These are phyloP conservation scores for Blastomyces emzantsi DNA, from an alignment of 2,329 filamentous ascomycete genomes.

Conservation along the genomic window DNA sequence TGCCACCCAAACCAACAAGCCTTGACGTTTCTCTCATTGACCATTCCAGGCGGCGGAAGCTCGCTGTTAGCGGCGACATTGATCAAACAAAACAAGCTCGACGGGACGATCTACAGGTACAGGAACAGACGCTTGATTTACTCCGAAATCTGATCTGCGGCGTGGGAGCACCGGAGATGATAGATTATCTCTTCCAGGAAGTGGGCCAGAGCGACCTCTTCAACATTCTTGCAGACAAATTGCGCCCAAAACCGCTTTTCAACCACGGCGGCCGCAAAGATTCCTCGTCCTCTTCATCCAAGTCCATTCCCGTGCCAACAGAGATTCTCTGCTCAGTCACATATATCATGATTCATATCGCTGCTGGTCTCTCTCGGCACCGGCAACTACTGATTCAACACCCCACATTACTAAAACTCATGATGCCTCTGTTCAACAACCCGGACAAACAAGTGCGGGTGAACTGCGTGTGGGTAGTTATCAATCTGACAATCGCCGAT, in stretches of 20 bases:
- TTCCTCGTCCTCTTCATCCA: slow-evolving; percentile 15
- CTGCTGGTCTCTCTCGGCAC: slow-evolving; percentile 69
- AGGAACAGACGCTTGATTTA: slow-evolving; percentile 84
- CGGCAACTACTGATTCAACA: slow-evolving; percentile 70
- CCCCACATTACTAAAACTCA: slow-evolving; percentile 61
- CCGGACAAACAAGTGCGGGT: slow-evolving; percentile 64
- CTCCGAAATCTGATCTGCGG: slow-evolving; percentile 80
- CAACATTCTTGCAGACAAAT: slow-evolving; percentile 67
- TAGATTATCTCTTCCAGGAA: slow-evolving; percentile 69
- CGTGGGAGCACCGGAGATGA: slow-evolving; percentile 56
- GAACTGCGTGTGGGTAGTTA: slow-evolving; percentile 72
- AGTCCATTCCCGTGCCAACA: slow-evolving; percentile 28
- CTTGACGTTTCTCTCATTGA: slow-evolving; percentile 31
- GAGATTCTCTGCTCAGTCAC: slow-evolving; percentile 71
- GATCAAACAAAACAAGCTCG: slow-evolving; percentile 59
- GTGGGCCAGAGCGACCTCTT: slow-evolving; percentile 72
- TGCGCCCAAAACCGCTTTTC: slow-evolving; percentile 45
- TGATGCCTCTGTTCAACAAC: slow-evolving; percentile 66
- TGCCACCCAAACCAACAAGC: slow-evolving; percentile 32
- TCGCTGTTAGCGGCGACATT: slow-evolving; percentile 54
- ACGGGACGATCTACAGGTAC: slow-evolving; percentile 72
- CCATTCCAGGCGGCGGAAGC: slow-evolving; percentile 33
- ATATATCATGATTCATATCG: slow-evolving; percentile 79
- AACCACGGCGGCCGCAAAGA: slow-evolving; percentile 20
- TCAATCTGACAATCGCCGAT: slow-evolving; percentile 78